These are phyloP conservation scores for Starmerella davenportii DNA, from an alignment of 805 yeast genomes.

Conservation along the genomic window DNA sequence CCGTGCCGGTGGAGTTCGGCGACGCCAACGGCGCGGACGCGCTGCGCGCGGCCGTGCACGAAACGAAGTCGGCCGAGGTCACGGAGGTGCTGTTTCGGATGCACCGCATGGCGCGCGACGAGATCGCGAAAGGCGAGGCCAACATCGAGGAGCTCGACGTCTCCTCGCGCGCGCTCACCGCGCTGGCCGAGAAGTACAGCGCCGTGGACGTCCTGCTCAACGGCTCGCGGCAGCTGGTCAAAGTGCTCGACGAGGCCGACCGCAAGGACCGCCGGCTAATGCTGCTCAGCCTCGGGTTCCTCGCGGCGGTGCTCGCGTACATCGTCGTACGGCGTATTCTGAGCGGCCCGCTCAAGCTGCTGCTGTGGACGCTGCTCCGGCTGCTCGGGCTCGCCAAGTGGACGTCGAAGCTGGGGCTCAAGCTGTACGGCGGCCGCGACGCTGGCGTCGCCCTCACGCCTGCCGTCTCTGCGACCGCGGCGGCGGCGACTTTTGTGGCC, in stretches of 20 bases:
- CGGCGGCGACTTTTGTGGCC: too few relatives aligned
- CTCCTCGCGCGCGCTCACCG: constrained; percentile 21
- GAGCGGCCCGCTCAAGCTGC: constrained; percentile 22
- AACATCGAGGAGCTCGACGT: constrained; percentile 26
- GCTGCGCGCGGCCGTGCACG: constrained; percentile 4
- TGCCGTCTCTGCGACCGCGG: too few relatives aligned
- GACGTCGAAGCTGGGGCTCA: background rate
- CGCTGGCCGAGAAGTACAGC: constrained; percentile 23
- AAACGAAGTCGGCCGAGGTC: constrained; percentile 18
- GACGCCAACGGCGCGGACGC: background rate
- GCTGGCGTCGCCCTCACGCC: too few relatives aligned
- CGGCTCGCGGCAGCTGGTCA: constrained; percentile 23
- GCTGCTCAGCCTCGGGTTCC: constrained; percentile 24
- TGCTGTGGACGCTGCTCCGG: constrained; percentile 18
- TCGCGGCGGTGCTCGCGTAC: constrained; percentile 23
- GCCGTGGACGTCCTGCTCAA: constrained; percentile 24
- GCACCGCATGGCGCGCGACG: constrained; percentile 24
- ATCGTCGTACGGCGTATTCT: constrained; percentile 25
- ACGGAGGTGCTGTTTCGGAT: constrained; percentile 21
- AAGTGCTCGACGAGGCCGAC: constrained; percentile 26
- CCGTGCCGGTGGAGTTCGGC: background rate
- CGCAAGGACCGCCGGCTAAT: constrained; percentile 24
- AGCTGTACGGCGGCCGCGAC: too few relatives aligned
- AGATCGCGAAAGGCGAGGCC: constrained; percentile 23
- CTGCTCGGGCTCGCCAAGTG: constrained; percentile 11